A percentile compares a stretch with the other conserved stretches of the same genome.
Evolutionary conservation across 345 rosid species (phyloP).

Genomic region (Rhizophora apiculata): DNA sequence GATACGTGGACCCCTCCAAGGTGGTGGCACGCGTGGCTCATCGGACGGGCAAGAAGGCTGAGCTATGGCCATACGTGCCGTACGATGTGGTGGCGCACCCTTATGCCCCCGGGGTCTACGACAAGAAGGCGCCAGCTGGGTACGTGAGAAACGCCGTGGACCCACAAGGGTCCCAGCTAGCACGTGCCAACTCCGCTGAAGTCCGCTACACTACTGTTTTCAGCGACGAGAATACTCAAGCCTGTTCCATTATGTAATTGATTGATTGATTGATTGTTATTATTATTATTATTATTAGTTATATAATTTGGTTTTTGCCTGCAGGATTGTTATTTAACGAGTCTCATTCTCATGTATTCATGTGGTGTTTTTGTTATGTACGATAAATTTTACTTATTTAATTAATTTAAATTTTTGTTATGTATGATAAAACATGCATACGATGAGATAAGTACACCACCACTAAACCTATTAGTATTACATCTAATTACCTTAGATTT

Average conservation of each 20-base stretch:
- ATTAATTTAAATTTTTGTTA: too few species aligned
- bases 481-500: too few species aligned
- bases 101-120: conserved; percentile 84
- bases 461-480: too few species aligned
- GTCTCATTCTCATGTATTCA: too few species aligned
- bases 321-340: background rate
- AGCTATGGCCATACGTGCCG: conserved; percentile 91
- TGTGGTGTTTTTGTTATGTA: too few species aligned
- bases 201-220: conserved; percentile 93
- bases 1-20: conserved; percentile 74
- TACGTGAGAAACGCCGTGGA: conserved; percentile 70
- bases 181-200: conserved; percentile 95
- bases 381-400: too few species aligned
- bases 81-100: conserved; percentile 89
- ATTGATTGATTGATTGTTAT: background rate
- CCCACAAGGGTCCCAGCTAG: conserved; percentile 56
- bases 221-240: conserved; percentile 78
- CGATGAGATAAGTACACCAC: too few species aligned
- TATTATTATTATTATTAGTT: background rate
- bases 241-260: conserved; percentile 68
- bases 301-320: background rate
- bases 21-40: conserved; percentile 74
- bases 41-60: conserved; percentile 91
- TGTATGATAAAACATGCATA: too few species aligned
- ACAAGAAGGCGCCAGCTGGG: conserved; percentile 82